Percentiles rank a stretch among this genome's conserved stretches.
These are phyloP conservation scores for Gossypium rotundifolium DNA, from an alignment of 345 rosid species.

Conservation along the genomic window DNA sequence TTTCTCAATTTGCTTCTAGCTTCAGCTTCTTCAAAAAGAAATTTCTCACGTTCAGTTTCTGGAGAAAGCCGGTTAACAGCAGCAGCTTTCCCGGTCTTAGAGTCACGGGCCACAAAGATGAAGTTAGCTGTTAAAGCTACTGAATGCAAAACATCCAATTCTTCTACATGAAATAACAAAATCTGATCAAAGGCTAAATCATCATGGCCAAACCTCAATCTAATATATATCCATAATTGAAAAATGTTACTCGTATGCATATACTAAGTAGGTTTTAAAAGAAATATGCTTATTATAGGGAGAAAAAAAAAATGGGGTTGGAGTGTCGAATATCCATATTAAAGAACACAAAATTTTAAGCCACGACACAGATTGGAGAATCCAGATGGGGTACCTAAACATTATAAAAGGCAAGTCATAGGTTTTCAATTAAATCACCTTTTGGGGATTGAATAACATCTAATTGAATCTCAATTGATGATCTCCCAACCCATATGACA, in stretches of 20 bases:
- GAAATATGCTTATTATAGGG: too few species aligned
- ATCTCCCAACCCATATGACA: constrained; percentile 87
- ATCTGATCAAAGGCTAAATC: neutral
- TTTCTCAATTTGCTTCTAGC: constrained; percentile 66
- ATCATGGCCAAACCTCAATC: neutral
- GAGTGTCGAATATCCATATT: neutral
- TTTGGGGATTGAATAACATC: constrained; percentile 52
- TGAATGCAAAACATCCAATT: constrained; percentile 30
- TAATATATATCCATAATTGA: neutral
- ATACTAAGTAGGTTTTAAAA: too few species aligned
- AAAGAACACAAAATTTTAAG: neutral
- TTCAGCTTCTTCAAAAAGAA: constrained; percentile 73
- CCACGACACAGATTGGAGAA: too few species aligned
- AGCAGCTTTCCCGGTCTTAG: constrained; percentile 72
- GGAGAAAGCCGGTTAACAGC: constrained; percentile 59
- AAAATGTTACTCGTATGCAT: neutral
- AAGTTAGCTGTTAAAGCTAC: constrained; percentile 73
- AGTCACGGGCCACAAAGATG: constrained; percentile 85
- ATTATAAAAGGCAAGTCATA: neutral
- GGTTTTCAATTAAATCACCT: constrained; percentile 30
- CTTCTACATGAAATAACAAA: constrained; percentile 32
- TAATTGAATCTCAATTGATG: constrained; percentile 81
- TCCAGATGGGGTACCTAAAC: too few species aligned
- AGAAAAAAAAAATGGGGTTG: too few species aligned
- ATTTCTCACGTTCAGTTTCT: constrained; percentile 57